phyloP scores from a whole-genome alignment of 2,329 filamentous ascomycete genomes.

The Cladophialophora psammophila region DNA sequence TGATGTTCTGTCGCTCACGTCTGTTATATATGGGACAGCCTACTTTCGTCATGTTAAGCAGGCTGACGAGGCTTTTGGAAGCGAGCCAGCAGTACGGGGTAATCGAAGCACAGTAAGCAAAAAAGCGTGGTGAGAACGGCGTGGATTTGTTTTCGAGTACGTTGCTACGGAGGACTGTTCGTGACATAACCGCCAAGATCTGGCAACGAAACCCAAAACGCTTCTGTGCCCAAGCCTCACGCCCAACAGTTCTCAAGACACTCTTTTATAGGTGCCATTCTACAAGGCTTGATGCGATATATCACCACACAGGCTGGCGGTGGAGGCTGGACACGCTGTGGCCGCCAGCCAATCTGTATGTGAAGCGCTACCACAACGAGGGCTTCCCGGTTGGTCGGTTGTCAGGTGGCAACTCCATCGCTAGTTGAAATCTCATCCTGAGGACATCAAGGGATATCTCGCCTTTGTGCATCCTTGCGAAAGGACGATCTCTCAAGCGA shows the following conservation, averaged over 20 bases:
- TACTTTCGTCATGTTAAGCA: too few relatives aligned
- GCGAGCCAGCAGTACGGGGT: too few relatives aligned
- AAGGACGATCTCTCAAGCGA: background rate
- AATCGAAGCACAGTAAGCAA: too few relatives aligned
- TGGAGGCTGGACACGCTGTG: background rate
- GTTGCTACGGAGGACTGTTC: too few relatives aligned
- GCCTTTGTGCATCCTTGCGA: background rate
- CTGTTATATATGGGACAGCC: too few relatives aligned
- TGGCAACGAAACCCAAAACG: background rate
- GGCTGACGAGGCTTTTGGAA: too few relatives aligned
- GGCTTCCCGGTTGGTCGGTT: background rate
- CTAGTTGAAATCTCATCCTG: background rate
- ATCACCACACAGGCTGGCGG: background rate
- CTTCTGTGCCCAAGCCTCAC: background rate
- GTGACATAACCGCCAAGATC: background rate
- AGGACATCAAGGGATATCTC: background rate
- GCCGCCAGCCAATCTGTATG: background rate
- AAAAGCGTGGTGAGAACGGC: too few relatives aligned
- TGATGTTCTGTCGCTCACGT: too few relatives aligned
- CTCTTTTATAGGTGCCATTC: background rate
- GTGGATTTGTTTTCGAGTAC: too few relatives aligned
- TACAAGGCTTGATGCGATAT: constrained; percentile 4
- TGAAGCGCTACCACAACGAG: background rate
- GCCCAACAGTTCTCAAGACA: background rate
- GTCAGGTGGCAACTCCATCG: background rate